Conservation (phyloP, 1,139 yeast species). For the Taiozyma onychis region DNA sequence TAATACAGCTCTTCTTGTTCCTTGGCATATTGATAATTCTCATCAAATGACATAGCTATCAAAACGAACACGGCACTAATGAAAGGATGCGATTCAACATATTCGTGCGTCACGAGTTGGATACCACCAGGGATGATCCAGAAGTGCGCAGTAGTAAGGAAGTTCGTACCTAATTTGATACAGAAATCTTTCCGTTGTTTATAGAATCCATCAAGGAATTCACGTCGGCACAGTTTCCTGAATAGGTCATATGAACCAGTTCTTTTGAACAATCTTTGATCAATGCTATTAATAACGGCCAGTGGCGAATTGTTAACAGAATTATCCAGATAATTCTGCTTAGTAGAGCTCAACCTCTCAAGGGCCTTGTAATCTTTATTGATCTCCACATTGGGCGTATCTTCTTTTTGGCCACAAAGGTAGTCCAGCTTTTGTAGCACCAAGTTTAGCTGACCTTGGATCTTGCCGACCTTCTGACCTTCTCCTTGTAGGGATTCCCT, state of each 20-base stretch:
- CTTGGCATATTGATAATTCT: constrained; percentile 37
- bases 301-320: constrained; percentile 25
- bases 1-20: constrained; percentile 40
- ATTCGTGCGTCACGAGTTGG: constrained; percentile 34
- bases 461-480: not conserved
- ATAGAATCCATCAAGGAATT: constrained; percentile 37
- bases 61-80: constrained; percentile 45
- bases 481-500: not conserved
- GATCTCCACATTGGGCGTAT: not conserved
- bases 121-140: constrained; percentile 54
- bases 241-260: constrained; percentile 15
- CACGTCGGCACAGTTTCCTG: constrained; percentile 11
- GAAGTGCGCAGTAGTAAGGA: constrained; percentile 41
- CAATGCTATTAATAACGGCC: constrained; percentile 18
- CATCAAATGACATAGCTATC: constrained; percentile 46
- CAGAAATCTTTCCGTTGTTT: constrained; percentile 33
- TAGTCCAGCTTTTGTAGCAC: constrained; percentile 3
- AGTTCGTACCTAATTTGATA: constrained; percentile 36
- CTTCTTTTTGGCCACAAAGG: not conserved
- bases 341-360: constrained; percentile 9
- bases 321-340: constrained; percentile 23
- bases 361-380: constrained; percentile 12
- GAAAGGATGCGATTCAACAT: constrained; percentile 41
- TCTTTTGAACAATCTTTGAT: constrained; percentile 23
- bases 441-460: constrained; percentile 1